Conservation (phyloP, 78 protist genomes). For the Dictyostelium citrinum region DNA sequence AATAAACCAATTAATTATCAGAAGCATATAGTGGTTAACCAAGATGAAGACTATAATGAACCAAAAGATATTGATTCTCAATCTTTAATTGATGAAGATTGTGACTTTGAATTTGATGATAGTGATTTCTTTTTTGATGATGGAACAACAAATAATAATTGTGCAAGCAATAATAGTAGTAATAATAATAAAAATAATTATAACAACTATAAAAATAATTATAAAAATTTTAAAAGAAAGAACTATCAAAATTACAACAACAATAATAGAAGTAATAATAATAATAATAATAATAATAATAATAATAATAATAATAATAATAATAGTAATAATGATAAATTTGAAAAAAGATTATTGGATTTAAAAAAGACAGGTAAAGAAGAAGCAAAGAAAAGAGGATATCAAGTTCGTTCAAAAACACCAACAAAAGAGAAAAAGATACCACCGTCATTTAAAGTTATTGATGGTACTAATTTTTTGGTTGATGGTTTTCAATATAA, state of each 20-base stretch:
- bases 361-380: neutral
- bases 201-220: neutral
- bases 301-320: neutral
- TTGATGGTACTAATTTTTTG: slow-evolving; percentile 55
- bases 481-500: slow-evolving; percentile 81
- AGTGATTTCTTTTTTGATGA: neutral
- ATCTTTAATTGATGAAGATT: neutral
- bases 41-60: neutral
- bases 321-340: neutral
- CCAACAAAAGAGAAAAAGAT: slow-evolving; percentile 14
- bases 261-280: neutral
- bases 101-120: slow-evolving; percentile 13
- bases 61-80: neutral
- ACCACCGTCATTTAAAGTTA: slow-evolving; percentile 48
- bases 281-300: neutral
- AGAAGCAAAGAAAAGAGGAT: neutral
- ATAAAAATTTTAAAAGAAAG: neutral
- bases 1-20: neutral
- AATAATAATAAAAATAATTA: neutral
- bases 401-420: neutral
- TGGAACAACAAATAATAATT: neutral
- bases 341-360: neutral
- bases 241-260: neutral
- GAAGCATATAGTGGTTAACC: neutral
- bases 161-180: neutral